Evolutionary conservation across 163 green algal species (phyloP).

Genomic region (Volvox carteri): DNA sequence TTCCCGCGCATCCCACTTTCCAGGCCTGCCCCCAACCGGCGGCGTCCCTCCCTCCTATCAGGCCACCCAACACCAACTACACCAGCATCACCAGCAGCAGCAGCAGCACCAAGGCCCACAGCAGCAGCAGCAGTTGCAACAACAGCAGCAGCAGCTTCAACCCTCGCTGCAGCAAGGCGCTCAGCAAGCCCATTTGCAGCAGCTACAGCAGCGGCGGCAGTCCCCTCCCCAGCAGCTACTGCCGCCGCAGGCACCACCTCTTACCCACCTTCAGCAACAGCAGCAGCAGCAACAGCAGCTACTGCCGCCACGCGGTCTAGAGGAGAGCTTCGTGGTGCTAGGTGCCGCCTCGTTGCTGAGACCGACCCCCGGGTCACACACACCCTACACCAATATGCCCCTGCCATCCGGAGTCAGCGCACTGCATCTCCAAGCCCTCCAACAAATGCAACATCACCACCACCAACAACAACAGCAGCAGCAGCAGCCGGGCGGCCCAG

Average conservation of each 20-base stretch:
- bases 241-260: background rate
- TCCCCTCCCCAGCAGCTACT: too few relatives aligned
- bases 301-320: constrained; percentile 55
- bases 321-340: constrained; percentile 88
- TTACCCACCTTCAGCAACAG: too few relatives aligned
- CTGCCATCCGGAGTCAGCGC: constrained; percentile 1
- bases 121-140: background rate
- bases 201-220: background rate
- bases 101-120: background rate
- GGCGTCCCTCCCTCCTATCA: background rate
- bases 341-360: constrained; percentile 57
- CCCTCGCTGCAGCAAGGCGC: background rate
- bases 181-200: background rate
- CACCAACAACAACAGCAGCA: constrained; percentile 38
- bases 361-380: background rate
- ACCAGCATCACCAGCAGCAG: background rate
- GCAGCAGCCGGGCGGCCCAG: background rate
- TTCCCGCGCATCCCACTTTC: too few relatives aligned
- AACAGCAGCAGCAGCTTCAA: too few relatives aligned
- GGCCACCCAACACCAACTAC: too few relatives aligned
- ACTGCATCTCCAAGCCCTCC: constrained; percentile 48
- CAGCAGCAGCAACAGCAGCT: constrained; percentile 20
- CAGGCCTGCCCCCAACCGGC: too few relatives aligned
- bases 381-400: background rate
- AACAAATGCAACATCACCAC: constrained; percentile 12